These are phyloP conservation scores for Lactarius indigo DNA, from an alignment of 768 basidiomycete species.

Conservation along the genomic window DNA sequence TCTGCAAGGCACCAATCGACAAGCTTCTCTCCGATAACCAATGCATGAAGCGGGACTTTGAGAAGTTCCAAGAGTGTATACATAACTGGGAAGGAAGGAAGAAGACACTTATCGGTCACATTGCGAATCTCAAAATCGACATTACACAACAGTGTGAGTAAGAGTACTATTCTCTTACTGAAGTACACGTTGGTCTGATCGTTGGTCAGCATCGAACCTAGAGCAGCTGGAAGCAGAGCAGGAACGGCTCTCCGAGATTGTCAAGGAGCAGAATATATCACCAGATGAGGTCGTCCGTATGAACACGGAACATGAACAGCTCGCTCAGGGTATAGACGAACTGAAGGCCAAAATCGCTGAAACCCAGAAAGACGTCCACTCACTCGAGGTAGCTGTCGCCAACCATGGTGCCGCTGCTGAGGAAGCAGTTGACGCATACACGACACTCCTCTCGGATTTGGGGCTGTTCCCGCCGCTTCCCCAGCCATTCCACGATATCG, in stretches of 20 bases:
- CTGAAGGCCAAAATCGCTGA: conserved; percentile 73
- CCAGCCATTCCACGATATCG: conserved; percentile 64
- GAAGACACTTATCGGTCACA: conserved; percentile 62
- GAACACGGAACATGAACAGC: conserved; percentile 83
- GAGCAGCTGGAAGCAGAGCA: conserved; percentile 64
- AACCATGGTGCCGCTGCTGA: conserved; percentile 80
- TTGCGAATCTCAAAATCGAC: conserved; percentile 65
- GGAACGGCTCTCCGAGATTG: conserved; percentile 55
- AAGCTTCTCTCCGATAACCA: conserved; percentile 61
- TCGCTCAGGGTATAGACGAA: conserved; percentile 70
- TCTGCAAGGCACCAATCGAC: conserved; percentile 47
- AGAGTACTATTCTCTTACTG: not conserved
- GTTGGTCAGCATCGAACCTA: conserved; percentile 38
- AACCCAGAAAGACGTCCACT: conserved; percentile 66
- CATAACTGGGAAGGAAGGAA: conserved; percentile 66
- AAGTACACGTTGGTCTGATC: not conserved
- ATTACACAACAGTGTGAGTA: conserved; percentile 50
- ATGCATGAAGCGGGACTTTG: conserved; percentile 64
- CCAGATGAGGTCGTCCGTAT: conserved; percentile 89
- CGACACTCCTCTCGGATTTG: conserved; percentile 64
- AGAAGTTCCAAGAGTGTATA: conserved; percentile 75
- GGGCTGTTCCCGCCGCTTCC: conserved; percentile 75
- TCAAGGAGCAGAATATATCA: conserved; percentile 84
- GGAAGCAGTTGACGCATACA: conserved; percentile 77
- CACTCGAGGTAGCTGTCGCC: conserved; percentile 79